Percentiles rank a stretch among this genome's conserved stretches.
Evolutionary conservation across 306 rosid genomes (phyloP).

Genomic region (Quercus agrifolia): DNA sequence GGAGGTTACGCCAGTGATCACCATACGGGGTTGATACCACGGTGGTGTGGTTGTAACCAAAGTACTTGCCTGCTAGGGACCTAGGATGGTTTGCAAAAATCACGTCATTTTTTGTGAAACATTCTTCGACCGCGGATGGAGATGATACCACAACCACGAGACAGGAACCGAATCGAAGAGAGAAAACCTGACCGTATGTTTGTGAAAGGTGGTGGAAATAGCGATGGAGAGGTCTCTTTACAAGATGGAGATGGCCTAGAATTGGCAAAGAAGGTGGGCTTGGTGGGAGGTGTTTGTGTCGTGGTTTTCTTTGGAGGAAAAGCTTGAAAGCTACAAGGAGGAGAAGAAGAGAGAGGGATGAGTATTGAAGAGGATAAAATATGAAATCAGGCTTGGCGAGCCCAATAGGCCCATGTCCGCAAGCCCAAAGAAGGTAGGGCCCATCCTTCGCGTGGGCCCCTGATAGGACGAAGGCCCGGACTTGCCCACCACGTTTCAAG

Average conservation of each 20-base stretch:
- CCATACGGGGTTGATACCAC: conserved; percentile 39
- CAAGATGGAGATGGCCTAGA: conserved; percentile 55
- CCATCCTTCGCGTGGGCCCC: too few relatives aligned
- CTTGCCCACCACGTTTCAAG: too few relatives aligned
- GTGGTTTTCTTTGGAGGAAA: neutral
- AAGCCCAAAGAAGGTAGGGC: too few relatives aligned
- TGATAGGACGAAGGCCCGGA: too few relatives aligned
- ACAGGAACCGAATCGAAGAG: conserved; percentile 31
- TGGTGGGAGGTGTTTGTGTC: conserved; percentile 45
- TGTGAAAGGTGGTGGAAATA: conserved; percentile 28
- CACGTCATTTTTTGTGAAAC: conserved; percentile 68
- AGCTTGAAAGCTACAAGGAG: conserved; percentile 23
- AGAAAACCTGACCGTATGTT: conserved; percentile 36
- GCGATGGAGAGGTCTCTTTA: conserved; percentile 37
- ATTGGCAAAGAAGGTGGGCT: conserved; percentile 47
- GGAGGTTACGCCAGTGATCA: conserved; percentile 79
- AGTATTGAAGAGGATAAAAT: too few relatives aligned
- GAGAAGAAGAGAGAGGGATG: conserved; percentile 9
- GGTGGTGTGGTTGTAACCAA: conserved; percentile 41
- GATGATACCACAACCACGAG: conserved; percentile 50
- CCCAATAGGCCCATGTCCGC: too few relatives aligned
- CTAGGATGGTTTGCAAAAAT: conserved; percentile 48
- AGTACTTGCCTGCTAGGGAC: conserved; percentile 26
- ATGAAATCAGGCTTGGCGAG: too few relatives aligned
- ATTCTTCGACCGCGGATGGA: conserved; percentile 41